A percentile compares a stretch with the other conserved stretches of the same genome.
These are phyloP conservation scores for Xylaria sp. DNA, from an alignment of 2,329 filamentous ascomycete genomes.

Conservation along the genomic window DNA sequence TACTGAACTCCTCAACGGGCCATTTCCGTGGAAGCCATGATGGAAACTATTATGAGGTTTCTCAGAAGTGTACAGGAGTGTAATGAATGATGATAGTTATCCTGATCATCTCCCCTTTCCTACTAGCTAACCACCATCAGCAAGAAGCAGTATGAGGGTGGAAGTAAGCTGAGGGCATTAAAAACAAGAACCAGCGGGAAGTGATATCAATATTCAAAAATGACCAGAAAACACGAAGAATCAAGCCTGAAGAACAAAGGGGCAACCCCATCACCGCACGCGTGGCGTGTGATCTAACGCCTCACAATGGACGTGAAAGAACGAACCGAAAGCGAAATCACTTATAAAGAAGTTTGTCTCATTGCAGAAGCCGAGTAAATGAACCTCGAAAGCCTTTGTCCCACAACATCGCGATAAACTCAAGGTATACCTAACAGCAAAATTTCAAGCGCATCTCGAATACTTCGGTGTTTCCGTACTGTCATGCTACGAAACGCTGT, in stretches of 20 bases:
- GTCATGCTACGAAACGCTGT: not conserved
- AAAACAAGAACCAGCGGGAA: not conserved
- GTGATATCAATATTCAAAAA: not conserved
- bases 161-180: too few relatives aligned
- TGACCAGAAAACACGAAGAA: not conserved
- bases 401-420: not conserved
- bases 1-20: not conserved
- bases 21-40: not conserved
- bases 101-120: not conserved
- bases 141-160: too few relatives aligned
- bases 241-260: not conserved
- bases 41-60: too few relatives aligned
- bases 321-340: slow-evolving; percentile 13
- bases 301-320: slow-evolving; percentile 9
- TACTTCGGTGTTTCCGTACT: not conserved
- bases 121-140: not conserved
- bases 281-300: not conserved
- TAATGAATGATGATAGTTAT: not conserved
- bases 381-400: slow-evolving; percentile 15
- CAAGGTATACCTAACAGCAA: not conserved
- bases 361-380: not conserved
- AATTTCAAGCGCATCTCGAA: not conserved
- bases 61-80: not conserved
- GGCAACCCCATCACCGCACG: not conserved
- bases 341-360: not conserved